Conservation (phyloP, 2,329 filamentous ascomycete species). For the Laburnicola sp. region DNA sequence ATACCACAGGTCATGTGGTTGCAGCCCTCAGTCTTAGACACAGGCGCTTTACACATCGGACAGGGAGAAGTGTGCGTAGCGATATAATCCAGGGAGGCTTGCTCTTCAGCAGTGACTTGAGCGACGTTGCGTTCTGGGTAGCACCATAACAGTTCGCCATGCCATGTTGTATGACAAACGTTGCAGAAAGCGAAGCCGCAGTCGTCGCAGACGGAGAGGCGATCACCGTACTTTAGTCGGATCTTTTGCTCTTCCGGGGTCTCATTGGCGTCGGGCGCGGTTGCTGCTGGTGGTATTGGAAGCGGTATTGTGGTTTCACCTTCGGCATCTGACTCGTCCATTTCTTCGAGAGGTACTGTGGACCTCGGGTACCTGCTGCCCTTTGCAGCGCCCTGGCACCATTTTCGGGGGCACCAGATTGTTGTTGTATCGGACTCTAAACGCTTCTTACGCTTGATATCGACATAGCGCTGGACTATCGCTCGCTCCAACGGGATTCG, state of each 20-base stretch:
- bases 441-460: slow-evolving; percentile 83
- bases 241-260: not conserved
- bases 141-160: slow-evolving; percentile 74
- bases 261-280: not conserved
- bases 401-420: slow-evolving; percentile 83
- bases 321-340: slow-evolving; percentile 29
- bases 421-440: slow-evolving; percentile 87
- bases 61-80: not conserved
- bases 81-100: not conserved
- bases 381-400: slow-evolving; percentile 81
- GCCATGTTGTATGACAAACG: slow-evolving; percentile 73
- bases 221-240: slow-evolving; percentile 48
- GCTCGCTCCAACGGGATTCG: slow-evolving; percentile 56
- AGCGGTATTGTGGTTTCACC: slow-evolving; percentile 16
- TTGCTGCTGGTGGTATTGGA: too few relatives aligned
- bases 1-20: slow-evolving; percentile 1
- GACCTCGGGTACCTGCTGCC: slow-evolving; percentile 51
- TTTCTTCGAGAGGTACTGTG: slow-evolving; percentile 29
- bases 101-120: not conserved
- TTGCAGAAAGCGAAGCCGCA: slow-evolving; percentile 87
- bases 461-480: slow-evolving; percentile 78
- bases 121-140: not conserved
- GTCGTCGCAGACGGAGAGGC: slow-evolving; percentile 79
- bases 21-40: not conserved
- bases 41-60: not conserved